These are phyloP conservation scores for Gaultheria prostrata DNA, from an alignment of 148 eudicot genomes.

Conservation along the genomic window DNA sequence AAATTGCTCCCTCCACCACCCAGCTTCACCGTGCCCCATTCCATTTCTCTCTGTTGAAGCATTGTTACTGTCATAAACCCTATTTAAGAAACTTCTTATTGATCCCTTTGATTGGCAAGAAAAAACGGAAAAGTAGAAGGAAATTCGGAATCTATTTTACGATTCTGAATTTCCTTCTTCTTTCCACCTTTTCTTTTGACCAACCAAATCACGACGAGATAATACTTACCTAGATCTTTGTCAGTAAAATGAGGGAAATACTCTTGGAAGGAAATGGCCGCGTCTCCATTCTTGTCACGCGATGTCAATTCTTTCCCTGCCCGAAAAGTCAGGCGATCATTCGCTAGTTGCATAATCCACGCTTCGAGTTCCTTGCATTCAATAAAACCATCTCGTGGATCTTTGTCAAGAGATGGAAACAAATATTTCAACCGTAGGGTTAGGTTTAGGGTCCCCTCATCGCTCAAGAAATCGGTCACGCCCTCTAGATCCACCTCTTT, in stretches of 20 bases:
- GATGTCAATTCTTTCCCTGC: slow-evolving; percentile 23
- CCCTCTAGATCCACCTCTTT: slow-evolving; percentile 4
- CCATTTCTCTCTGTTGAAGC: slow-evolving; percentile 29
- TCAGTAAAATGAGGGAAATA: slow-evolving; percentile 31
- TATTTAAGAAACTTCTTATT: background rate
- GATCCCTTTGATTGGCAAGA: background rate
- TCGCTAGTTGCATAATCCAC: slow-evolving; percentile 41
- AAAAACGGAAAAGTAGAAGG: background rate
- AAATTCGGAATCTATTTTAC: background rate
- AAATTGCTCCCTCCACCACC: slow-evolving; percentile 59
- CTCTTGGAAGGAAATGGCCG: slow-evolving; percentile 33
- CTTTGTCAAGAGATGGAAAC: slow-evolving; percentile 35
- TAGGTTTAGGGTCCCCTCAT: slow-evolving; percentile 42
- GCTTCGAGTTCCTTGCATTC: slow-evolving; percentile 37
- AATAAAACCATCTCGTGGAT: slow-evolving; percentile 37
- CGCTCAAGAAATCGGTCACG: slow-evolving; percentile 24
- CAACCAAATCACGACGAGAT: background rate
- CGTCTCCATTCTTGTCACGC: slow-evolving; percentile 35
- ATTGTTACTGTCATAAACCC: background rate
- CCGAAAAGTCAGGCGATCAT: slow-evolving; percentile 28
- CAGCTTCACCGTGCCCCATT: slow-evolving; percentile 36
- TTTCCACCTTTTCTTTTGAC: background rate
- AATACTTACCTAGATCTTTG: slow-evolving; percentile 29
- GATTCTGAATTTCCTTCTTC: background rate
- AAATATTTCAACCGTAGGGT: slow-evolving; percentile 34